Base-by-base conservation (phyloP, 768 basidiomycete species). In the Boletus speciosus region DNA sequence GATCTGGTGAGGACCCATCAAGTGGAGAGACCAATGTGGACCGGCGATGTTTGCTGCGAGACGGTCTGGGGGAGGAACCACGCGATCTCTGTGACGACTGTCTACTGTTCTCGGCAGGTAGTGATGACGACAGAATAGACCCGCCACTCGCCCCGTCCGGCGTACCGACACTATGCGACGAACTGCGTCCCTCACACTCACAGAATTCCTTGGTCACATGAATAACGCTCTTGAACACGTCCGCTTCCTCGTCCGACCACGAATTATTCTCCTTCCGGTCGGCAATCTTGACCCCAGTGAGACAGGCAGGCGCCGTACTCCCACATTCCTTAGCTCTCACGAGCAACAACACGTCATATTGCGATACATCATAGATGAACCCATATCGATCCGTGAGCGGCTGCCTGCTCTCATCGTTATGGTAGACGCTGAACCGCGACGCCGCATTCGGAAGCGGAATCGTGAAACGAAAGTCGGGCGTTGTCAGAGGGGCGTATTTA, bases 271-370 rank as follows among this genome's bases (percentile, higher is more conserved):
- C 90, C 64, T 82, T 83, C 29, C 89, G 76, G 64, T 93, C 92
- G 2, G 90, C 88, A 54, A 93, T 89, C 75, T 86, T 91, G 54
- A 93, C 86, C 1, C 92, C 93, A 0, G 91, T 93, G 44, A 91
- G 73, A 63, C 89, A 91, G 7, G 90, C 90, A 4, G 92, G 90
- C 0, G 91, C 91, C 0, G 86, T 81, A 60, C 80, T 87, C 44
- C 81, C 76, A 54, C 87, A 90, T 52, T 85, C 84, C 62, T 78
- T 81, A 16, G 88, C 89, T 29, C 88, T 78, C 9, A 88, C 68
- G 27, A 95, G 78, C 14, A 96, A 72, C 25, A 92, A 76, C 27
- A 89, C 78, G 61, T 95, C 93, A 61, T 93, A 91, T 61, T 84
- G 79, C 3, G 85, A 82, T 1, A 93, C 80, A 59, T 93, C 91